Percentiles rank a stretch among this genome's conserved stretches.
Evolutionary conservation across 257 asterid species (phyloP).

Genomic region (Solanum rostratum): DNA sequence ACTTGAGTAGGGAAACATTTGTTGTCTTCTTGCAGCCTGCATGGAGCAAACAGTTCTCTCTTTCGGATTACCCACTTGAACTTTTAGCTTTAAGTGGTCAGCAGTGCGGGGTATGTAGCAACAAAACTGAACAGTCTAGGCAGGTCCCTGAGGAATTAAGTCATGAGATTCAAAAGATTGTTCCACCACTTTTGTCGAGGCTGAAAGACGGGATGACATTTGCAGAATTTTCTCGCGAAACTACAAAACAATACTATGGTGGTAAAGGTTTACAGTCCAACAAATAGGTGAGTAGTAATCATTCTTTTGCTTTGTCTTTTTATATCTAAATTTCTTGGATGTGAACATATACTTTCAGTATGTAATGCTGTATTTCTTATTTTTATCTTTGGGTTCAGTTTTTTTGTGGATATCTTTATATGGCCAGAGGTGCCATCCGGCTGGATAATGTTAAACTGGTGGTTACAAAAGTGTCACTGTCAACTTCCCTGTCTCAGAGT

Average conservation of each 20-base stretch:
- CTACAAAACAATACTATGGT: constrained; percentile 78
- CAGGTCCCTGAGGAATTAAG: constrained; percentile 12
- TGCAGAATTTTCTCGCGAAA: constrained; percentile 77
- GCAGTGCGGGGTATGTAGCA: constrained; percentile 5
- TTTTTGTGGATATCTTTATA: neutral
- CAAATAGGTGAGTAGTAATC: constrained; percentile 25
- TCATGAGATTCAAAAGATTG: constrained; percentile 24
- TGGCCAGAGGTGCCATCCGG: neutral
- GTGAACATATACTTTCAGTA: neutral
- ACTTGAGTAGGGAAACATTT: constrained; percentile 79
- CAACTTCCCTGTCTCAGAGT: neutral
- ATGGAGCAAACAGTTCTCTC: constrained; percentile 60
- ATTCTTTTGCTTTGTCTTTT: neutral
- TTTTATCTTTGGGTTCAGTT: neutral
- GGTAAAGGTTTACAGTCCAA: constrained; percentile 68
- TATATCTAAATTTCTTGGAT: neutral
- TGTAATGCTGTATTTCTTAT: neutral
- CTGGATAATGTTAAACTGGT: neutral
- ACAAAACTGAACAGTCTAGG: constrained; percentile 1
- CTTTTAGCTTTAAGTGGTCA: constrained; percentile 6
- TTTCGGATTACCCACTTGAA: constrained; percentile 41
- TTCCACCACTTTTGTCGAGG: constrained; percentile 61
- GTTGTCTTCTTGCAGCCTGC: constrained; percentile 85
- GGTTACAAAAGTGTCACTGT: neutral
- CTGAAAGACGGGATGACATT: constrained; percentile 75